A percentile compares a stretch with the other conserved stretches of the same genome.
Evolutionary conservation across 345 rosid genomes (phyloP).

Genomic region (Syzygium oleosum): DNA sequence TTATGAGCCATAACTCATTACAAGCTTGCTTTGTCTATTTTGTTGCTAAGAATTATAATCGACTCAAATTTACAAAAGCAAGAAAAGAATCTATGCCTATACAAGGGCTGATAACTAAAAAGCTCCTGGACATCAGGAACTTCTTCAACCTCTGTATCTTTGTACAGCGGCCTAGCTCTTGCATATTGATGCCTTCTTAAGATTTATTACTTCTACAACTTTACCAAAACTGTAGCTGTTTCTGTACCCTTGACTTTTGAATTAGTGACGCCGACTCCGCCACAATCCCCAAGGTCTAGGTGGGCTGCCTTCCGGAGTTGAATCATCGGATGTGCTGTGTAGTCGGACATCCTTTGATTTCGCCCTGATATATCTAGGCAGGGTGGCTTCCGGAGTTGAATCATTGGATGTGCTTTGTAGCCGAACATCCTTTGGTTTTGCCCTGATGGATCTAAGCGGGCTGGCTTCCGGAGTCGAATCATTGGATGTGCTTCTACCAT

Average conservation of each 20-base stretch:
- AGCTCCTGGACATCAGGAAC: neutral
- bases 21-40: neutral
- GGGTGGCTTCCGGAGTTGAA: neutral
- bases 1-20: neutral
- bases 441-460: accelerated
- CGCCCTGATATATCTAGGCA: neutral
- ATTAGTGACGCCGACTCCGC: neutral
- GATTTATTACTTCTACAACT: neutral
- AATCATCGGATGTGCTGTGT: neutral
- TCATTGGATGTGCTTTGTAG: neutral
- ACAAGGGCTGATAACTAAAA: neutral
- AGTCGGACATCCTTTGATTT: neutral
- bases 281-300: neutral
- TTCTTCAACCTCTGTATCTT: neutral
- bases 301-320: neutral
- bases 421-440: neutral
- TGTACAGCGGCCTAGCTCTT: neutral
- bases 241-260: neutral
- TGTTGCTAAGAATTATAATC: neutral
- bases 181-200: neutral
- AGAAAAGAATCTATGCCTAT: neutral
- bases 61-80: neutral
- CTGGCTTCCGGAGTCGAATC: neutral
- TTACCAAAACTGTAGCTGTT: neutral
- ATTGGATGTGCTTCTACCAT: neutral